Evolutionary conservation across 768 basidiomycete genomes (phyloP).

Genomic region (Tylopilus plumbeoviolaceoides): DNA sequence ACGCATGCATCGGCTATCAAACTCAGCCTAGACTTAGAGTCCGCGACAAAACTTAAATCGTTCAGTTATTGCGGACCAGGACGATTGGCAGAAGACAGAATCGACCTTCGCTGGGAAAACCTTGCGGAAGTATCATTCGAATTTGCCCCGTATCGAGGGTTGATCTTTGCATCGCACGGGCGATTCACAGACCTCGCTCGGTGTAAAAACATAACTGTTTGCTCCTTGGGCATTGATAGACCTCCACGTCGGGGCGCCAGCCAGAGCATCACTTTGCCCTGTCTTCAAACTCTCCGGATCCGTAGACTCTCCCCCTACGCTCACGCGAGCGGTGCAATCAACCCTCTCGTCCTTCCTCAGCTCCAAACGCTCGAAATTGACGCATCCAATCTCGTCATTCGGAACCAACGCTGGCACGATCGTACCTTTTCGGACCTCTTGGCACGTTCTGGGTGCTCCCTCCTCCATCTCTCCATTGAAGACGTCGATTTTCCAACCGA

Average conservation of each 20-base stretch:
- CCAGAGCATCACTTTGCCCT: conserved; percentile 4
- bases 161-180: conserved; percentile 1
- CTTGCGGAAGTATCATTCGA: conserved; percentile 14
- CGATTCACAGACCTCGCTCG: conserved; percentile 3
- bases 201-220: conserved; percentile 20
- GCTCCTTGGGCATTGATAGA: conserved; percentile 16
- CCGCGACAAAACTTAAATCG: conserved; percentile 13
- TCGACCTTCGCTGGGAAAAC: conserved; percentile 11
- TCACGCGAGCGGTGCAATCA: conserved; percentile 1
- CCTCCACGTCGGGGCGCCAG: neutral
- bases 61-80: conserved; percentile 13
- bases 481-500: conserved; percentile 19
- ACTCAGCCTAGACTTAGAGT: conserved; percentile 4
- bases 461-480: conserved; percentile 13
- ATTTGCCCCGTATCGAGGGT: conserved; percentile 2
- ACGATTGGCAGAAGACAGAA: neutral
- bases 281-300: conserved; percentile 15
- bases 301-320: conserved; percentile 6
- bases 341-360: conserved; percentile 16
- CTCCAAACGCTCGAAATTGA: conserved; percentile 20
- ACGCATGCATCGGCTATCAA: neutral
- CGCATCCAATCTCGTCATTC: neutral
- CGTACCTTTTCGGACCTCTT: conserved; percentile 16
- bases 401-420: conserved; percentile 8
- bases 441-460: conserved; percentile 12